Percentiles rank a stretch among this genome's conserved stretches.
These are phyloP conservation scores for Primulina tabacum DNA, from an alignment of 257 asterid species.

Conservation along the genomic window DNA sequence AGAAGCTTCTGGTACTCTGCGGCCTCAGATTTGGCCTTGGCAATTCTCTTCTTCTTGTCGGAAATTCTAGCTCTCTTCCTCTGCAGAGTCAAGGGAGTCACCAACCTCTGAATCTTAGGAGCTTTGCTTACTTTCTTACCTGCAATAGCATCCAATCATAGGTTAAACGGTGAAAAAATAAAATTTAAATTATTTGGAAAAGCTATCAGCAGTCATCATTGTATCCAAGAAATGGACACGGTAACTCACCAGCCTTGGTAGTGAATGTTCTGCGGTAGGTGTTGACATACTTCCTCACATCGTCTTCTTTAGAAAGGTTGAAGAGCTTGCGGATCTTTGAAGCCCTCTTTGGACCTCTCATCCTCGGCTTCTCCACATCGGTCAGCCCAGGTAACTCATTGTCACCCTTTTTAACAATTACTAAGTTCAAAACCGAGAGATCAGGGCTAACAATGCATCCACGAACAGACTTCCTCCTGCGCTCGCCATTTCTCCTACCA, in stretches of 20 bases:
- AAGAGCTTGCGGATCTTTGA: slow-evolving; percentile 27
- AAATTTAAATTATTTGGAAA: not conserved
- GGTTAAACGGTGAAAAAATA: not conserved
- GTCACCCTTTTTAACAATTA: slow-evolving; percentile 25
- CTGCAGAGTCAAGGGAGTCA: slow-evolving; percentile 25
- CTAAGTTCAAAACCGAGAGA: slow-evolving; percentile 22
- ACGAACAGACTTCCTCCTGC: slow-evolving; percentile 28
- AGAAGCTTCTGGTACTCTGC: not conserved
- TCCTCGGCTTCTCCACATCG: slow-evolving; percentile 25
- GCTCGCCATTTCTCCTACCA: slow-evolving; percentile 29
- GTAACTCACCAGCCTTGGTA: slow-evolving; percentile 22
- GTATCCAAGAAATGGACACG: not conserved
- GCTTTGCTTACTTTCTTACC: slow-evolving; percentile 30
- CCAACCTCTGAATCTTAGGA: slow-evolving; percentile 27
- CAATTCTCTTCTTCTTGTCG: slow-evolving; percentile 3
- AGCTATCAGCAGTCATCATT: not conserved
- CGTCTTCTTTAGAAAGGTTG: slow-evolving; percentile 27
- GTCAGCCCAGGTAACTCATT: slow-evolving; percentile 24
- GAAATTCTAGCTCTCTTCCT: slow-evolving; percentile 28
- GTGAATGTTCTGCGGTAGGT: slow-evolving; percentile 29
- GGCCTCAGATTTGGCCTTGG: not conserved
- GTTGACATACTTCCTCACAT: slow-evolving; percentile 24
- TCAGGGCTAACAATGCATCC: slow-evolving; percentile 11
- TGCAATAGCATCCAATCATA: not conserved
- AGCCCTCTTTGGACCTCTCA: slow-evolving; percentile 31